Conservation (phyloP, 768 basidiomycete species). For the Gloeopeniophorella convolvens region DNA sequence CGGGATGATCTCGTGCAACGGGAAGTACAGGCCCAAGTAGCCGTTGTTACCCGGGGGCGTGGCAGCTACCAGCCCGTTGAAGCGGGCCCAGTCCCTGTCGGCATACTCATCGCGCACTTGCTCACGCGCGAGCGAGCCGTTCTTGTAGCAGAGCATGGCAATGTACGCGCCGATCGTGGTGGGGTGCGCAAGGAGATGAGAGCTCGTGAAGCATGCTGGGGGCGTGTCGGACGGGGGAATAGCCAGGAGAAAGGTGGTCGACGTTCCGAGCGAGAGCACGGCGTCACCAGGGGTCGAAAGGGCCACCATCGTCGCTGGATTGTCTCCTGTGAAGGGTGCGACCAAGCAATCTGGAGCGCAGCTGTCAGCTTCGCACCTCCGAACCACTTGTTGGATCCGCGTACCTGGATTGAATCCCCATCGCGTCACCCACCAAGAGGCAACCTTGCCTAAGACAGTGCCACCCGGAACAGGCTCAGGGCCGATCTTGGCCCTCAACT, state of each 20-base stretch:
- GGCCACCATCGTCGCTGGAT: conserved; percentile 76
- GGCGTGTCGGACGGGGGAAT: conserved; percentile 58
- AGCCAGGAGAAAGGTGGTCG: conserved; percentile 78
- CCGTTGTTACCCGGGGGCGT: conserved; percentile 54
- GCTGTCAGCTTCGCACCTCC: neutral
- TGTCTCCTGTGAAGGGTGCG: conserved; percentile 86
- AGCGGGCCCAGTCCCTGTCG: conserved; percentile 54
- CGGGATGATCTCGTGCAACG: conserved; percentile 83
- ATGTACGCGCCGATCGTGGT: conserved; percentile 58
- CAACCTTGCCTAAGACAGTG: conserved; percentile 55
- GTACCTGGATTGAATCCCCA: conserved; percentile 70
- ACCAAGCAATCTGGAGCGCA: conserved; percentile 56
- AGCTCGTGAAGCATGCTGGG: conserved; percentile 66
- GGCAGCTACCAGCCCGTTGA: conserved; percentile 56
- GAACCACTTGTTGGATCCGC: neutral
- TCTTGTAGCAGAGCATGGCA: conserved; percentile 91
- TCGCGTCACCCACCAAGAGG: conserved; percentile 62
- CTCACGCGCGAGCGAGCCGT: conserved; percentile 77
- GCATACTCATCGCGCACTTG: conserved; percentile 64
- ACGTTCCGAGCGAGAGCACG: conserved; percentile 81
- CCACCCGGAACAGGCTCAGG: conserved; percentile 74
- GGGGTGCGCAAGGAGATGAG: conserved; percentile 69
- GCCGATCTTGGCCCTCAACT: conserved; percentile 63
- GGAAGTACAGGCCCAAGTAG: conserved; percentile 70
- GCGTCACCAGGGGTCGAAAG: conserved; percentile 75